Percentiles rank a stretch among this genome's conserved stretches.
Evolutionary conservation across 495 filamentous ascomycete species (phyloP).

Genomic region (Pseudomonodictys pantanalensis): DNA sequence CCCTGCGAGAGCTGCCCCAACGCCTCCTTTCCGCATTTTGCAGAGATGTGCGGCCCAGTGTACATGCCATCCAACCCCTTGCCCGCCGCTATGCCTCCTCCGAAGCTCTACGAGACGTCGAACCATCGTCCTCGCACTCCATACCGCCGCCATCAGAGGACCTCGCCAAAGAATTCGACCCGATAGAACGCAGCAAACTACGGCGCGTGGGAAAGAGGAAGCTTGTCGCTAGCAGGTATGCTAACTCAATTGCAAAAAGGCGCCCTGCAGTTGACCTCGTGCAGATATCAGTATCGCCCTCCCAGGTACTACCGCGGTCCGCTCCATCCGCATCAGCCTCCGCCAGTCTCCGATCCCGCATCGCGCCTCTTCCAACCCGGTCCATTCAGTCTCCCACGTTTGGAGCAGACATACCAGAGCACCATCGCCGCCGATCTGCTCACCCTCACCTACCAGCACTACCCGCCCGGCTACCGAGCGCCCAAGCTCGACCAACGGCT

Average conservation of each 20-base stretch:
- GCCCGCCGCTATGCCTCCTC: conserved; percentile 36
- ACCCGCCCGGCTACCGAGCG: conserved; percentile 66
- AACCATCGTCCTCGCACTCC: conserved; percentile 43
- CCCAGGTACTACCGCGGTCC: conserved; percentile 93
- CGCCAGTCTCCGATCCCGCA: conserved; percentile 74
- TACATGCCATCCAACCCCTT: conserved; percentile 9
- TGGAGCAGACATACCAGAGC: conserved; percentile 83
- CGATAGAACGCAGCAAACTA: conserved; percentile 50
- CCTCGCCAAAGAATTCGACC: conserved; percentile 53
- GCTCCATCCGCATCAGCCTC: conserved; percentile 85
- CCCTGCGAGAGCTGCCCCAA: conserved; percentile 29
- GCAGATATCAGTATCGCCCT: conserved; percentile 85
- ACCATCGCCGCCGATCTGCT: conserved; percentile 88
- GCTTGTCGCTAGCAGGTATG: conserved; percentile 67
- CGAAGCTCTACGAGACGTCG: conserved; percentile 31
- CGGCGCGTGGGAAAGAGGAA: conserved; percentile 46
- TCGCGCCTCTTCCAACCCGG: conserved; percentile 90
- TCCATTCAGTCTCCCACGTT: conserved; percentile 83
- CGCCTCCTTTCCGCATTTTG: conserved; percentile 9
- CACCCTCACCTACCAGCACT: conserved; percentile 81
- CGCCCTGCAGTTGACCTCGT: conserved; percentile 13
- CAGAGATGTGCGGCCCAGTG: conserved; percentile 10
- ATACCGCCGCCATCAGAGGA: conserved; percentile 38
- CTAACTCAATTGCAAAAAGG: neutral
- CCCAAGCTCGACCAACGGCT: conserved; percentile 66